Percentiles rank a stretch among this genome's conserved stretches.
Evolutionary conservation across 441 rosid genomes (phyloP).

Genomic region (Gossypium gossypioides): DNA sequence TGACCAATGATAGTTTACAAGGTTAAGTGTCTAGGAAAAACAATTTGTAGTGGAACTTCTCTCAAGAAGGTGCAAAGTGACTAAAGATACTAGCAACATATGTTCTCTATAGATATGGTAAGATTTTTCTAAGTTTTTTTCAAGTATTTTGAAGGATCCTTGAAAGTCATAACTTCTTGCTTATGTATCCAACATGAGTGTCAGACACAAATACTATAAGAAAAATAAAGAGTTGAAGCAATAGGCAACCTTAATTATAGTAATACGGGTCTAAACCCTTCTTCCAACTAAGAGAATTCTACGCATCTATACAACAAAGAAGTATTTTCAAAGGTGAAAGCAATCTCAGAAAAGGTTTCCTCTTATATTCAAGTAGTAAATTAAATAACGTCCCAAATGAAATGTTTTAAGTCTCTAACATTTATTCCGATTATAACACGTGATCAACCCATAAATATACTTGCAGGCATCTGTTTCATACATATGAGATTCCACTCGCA

Average conservation of each 20-base stretch:
- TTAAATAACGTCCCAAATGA: neutral
- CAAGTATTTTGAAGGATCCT: no score
- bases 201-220: no score
- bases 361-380: neutral
- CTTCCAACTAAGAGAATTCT: neutral
- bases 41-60: neutral
- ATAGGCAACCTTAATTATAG: neutral
- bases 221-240: no score
- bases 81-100: neutral
- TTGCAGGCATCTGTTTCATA: neutral
- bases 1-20: neutral
- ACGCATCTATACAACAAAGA: neutral
- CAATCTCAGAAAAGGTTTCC: neutral
- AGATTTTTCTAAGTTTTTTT: no score
- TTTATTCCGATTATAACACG: neutral
- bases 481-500: neutral
- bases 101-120: no score
- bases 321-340: neutral
- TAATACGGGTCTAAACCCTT: neutral
- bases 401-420: neutral
- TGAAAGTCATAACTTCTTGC: no score
- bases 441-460: neutral
- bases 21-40: neutral
- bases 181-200: no score
- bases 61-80: neutral